Base-by-base conservation (phyloP, 1,284 basidiomycete species). In the Ustilago bromivora region DNA sequence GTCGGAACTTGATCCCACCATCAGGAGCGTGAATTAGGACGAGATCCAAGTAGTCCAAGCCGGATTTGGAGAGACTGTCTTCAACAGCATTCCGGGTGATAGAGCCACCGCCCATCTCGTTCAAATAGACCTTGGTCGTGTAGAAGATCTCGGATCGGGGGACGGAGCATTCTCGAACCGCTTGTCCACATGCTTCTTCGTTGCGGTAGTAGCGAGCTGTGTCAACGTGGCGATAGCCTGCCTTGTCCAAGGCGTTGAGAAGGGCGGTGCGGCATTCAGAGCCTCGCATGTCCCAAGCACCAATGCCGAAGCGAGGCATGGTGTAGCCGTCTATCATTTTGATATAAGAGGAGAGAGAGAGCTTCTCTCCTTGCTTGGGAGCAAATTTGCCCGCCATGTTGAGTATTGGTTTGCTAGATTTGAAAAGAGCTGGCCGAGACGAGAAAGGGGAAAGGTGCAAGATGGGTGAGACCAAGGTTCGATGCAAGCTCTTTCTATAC, bases 131-230 rank as follows among this genome's bases (percentile, higher is more conserved):
- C 87, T 96, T 94, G 70, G 92, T 92, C 2, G 94, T 93, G 67
- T 95, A 91, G 86, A 93, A 96, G 68, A 96, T 89, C 73, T 95
- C 92, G 35, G 90, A 89, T 76, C 94, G 90, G 56, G 91, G 91
- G 19, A 95, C 87, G 34, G 88, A 93, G 66, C 91, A 92, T 47
- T 89, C 90, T 23, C 88, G 87, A 82, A 96, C 91, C 31, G 93
- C 94, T 58, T 92, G 82, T 10, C 93, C 94, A n/a, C 94, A 93
- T 84, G 94, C 92, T 81, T 91, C 92, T 87, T 96, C 94, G 86
- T 96, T 96, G 54, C 86, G 80, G 67, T 86, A 83, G 35, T 75
- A 59, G 31, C 69, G 52, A 0, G 80, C 80, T 4, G 78, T 78
- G 56, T 82, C 80, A 36, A 80, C 69, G 53, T 80, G 80, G n/a